Evolutionary conservation across 2,329 filamentous ascomycete genomes (phyloP).

Genomic region (Pseudocercospora cruenta): DNA sequence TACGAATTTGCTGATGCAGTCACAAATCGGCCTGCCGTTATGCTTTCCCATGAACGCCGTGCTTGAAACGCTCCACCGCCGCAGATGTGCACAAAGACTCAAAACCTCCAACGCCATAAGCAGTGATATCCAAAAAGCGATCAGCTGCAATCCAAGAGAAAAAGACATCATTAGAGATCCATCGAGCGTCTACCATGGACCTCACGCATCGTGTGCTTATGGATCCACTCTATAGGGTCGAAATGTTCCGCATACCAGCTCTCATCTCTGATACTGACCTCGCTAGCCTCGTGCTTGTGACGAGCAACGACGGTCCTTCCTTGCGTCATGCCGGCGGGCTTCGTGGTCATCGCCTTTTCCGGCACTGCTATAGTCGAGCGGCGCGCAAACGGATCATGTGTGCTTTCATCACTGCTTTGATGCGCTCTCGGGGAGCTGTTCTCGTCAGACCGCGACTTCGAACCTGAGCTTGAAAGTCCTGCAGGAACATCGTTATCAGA

Average conservation of each 20-base stretch:
- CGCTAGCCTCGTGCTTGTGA: constrained; percentile 25
- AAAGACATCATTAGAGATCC: constrained; percentile 37
- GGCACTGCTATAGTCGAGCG: constrained; percentile 10
- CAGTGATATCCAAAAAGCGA: neutral
- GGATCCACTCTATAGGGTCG: constrained; percentile 33
- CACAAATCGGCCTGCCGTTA: neutral
- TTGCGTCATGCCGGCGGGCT: constrained; percentile 4
- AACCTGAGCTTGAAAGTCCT: constrained; percentile 3
- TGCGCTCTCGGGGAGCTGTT: constrained; percentile 23
- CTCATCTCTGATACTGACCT: constrained; percentile 37
- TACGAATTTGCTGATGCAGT: neutral
- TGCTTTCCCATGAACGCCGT: constrained; percentile 5
- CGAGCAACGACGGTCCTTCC: constrained; percentile 15
- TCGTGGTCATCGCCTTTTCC: constrained; percentile 6
- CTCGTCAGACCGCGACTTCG: constrained; percentile 20
- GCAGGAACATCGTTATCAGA: constrained; percentile 30
- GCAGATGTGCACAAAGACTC: neutral
- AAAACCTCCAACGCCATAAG: neutral
- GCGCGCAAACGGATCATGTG: constrained; percentile 9
- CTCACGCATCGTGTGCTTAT: constrained; percentile 41
- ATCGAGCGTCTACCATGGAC: constrained; percentile 39
- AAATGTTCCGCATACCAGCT: constrained; percentile 36
- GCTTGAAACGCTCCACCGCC: constrained; percentile 14
- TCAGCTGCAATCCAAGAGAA: neutral
- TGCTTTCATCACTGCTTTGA: constrained; percentile 16